phyloP scores from a whole-genome alignment of 352 stramenopile genomes.

The Elongisporangium undulatum region DNA sequence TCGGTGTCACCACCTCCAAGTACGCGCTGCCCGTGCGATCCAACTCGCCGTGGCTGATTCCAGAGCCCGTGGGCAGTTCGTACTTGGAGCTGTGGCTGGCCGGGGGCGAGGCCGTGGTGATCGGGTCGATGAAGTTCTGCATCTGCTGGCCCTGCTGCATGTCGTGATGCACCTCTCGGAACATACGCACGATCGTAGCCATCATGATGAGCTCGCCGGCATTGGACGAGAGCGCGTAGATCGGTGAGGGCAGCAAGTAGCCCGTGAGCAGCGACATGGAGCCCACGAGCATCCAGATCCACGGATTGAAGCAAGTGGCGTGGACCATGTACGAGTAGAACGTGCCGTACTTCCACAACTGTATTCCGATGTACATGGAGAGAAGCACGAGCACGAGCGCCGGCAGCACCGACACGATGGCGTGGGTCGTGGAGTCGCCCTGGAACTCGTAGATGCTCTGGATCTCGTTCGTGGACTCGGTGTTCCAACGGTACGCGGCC shows the following conservation, averaged over 20 bases:
- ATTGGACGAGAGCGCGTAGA: conserved; percentile 76
- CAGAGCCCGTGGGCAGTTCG: conserved; percentile 14
- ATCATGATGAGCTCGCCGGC: conserved; percentile 76
- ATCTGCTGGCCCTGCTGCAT: conserved; percentile 78
- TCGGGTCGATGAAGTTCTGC: conserved; percentile 64
- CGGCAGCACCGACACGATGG: conserved; percentile 55
- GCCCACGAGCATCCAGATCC: conserved; percentile 86
- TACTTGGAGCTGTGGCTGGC: conserved; percentile 25
- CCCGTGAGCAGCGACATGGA: conserved; percentile 58
- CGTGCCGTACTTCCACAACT: conserved; percentile 83
- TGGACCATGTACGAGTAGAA: conserved; percentile 86
- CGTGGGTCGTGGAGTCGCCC: conserved; percentile 49
- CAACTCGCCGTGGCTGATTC: neutral
- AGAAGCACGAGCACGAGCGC: conserved; percentile 64
- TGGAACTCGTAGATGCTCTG: conserved; percentile 71
- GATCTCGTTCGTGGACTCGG: conserved; percentile 33
- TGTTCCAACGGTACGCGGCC: conserved; percentile 58
- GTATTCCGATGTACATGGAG: conserved; percentile 67
- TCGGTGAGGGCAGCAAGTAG: conserved; percentile 67
- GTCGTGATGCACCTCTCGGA: conserved; percentile 80
- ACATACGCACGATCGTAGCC: conserved; percentile 78
- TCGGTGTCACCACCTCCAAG: conserved; percentile 34
- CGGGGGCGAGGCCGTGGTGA: conserved; percentile 17
- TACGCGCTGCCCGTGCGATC: conserved; percentile 17
- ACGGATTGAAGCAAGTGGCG: conserved; percentile 82